Conservation (phyloP, 1,284 basidiomycete genomes). For the Fomitopsis betulina region DNA sequence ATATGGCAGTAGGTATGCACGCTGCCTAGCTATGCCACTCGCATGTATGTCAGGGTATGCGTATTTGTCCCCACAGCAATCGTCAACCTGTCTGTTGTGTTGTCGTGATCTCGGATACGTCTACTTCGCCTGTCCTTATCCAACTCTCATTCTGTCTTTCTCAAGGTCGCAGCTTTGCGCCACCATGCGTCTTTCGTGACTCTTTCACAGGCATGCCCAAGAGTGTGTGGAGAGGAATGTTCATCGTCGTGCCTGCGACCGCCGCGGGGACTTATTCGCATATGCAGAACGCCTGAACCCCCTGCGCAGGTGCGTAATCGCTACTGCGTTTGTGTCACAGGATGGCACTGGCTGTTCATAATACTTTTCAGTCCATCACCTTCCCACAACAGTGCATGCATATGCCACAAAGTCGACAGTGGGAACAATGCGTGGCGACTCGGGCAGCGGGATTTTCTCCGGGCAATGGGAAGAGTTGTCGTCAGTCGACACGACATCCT, state of each 20-base stretch:
- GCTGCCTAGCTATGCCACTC: too few relatives aligned
- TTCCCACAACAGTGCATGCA: not conserved
- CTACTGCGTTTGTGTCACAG: not conserved
- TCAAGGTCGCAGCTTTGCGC: too few relatives aligned
- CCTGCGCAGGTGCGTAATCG: not conserved
- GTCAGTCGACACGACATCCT: too few relatives aligned
- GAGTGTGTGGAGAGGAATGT: not conserved
- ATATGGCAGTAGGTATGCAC: too few relatives aligned
- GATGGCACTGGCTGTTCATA: not conserved
- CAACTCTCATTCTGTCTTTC: too few relatives aligned
- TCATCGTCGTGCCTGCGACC: not conserved
- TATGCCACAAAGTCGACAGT: not conserved
- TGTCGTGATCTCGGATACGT: too few relatives aligned
- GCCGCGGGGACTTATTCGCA: not conserved
- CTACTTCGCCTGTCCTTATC: too few relatives aligned
- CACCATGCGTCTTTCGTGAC: too few relatives aligned
- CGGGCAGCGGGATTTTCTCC: not conserved
- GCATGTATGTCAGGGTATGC: too few relatives aligned
- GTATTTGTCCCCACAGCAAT: too few relatives aligned
- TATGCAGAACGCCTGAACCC: not conserved
- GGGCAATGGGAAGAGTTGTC: not conserved
- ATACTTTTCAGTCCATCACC: not conserved
- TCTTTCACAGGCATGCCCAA: too few relatives aligned
- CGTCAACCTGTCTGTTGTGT: too few relatives aligned
- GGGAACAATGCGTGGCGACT: not conserved